Base-by-base conservation (phyloP, 2,329 filamentous ascomycete species). In the Epichloe coenophiala region DNA sequence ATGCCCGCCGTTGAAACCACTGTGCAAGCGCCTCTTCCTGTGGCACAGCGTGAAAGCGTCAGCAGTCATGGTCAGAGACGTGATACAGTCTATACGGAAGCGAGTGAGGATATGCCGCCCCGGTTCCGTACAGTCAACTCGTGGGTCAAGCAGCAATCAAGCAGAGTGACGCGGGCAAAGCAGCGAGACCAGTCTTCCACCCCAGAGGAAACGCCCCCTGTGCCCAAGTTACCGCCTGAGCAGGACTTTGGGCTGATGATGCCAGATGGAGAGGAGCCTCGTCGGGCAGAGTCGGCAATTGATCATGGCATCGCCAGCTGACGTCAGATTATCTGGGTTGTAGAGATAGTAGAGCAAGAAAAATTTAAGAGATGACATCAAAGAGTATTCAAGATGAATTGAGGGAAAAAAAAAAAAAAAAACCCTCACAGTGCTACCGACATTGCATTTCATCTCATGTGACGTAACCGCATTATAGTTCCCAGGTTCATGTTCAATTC, bases 81-180 rank as follows among this genome's bases (percentile, higher is more conserved):
- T 33, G 75, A 78, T 43, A 79, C 76, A 0, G 63, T 75, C 2
- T 77, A 73, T 56, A 79, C 77, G 0, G 66, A 71, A 47, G 68
- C 71, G 4, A 78, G 74, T 47, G 72, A 80, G 36, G 77, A 81
- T 53, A 62, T 65, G 43, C 72, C 76, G 5, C 69, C 76, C 13
- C 72, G 74, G 4, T 84, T 82, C 61, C 72, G 77, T 37, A 74
- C 70, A 6, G 70, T 84, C 51, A 72, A 70, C 51, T 81, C 78
- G 33, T 85, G 81, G 81, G 80, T 85, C 2, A 74, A 74, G 56
- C 79, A 84, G 59, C 81, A 84, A 62, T 74, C 74, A 8, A 74
- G 73, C 2, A 71, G 77, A 3, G 61, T 80, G 33, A 72, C 71
- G 57, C 68, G 73, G 27, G 72, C 70, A 2, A 67, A 71, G 56